Evolutionary conservation across 192 early-diverging fungal species (phyloP), one percentile per base, ranked within the genome.

Genomic region (Podila minutissima): DNA sequence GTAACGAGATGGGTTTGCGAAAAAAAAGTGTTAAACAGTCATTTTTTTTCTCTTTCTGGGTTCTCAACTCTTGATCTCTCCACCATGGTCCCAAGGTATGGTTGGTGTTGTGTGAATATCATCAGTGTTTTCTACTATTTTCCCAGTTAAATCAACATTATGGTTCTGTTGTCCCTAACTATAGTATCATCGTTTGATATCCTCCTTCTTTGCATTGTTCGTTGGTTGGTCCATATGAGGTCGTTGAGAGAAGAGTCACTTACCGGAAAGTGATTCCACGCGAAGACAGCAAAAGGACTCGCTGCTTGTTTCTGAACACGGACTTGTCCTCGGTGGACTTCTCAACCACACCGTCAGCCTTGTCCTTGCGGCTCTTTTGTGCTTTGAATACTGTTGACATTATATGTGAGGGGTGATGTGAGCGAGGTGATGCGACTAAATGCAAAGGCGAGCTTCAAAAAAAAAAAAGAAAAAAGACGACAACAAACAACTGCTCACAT

Each of bases 251-350:
- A 46, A 46, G 15, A 46, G 12, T 11, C 41, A 46, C 41, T 46
- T 89, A 95, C 93, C 95, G 88, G 74, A 88, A 90, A 53, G 84
- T 94, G 67, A 96, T 93, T 61, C 97, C 97, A 31, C 97, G 89
- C 46, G 96, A 97, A 60, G 95, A 93, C 31, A 98, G 86, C 58
- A 95, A 72, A 53, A 99, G 86, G 19, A 98, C 93, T 49, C 97
- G 86, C 82, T 99, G 96, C 82, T 95, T 97, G 84, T 97, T 96
- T 64, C 88, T 94, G 66, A 84, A 82, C 59, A 82, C 72, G 57
- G 86, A 84, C 66, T 89, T 88, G 26, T 77, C 83, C 59, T 90
- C 85, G 11, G 66, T 26, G 19, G 46, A 51, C 20, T 67, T 67
- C 26, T 74, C 67, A 28, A 72, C 69, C 12, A 72, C 61, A 55